phyloP scores from a whole-genome alignment of 2,329 filamentous ascomycete genomes.

The Beauveria bassiana region DNA sequence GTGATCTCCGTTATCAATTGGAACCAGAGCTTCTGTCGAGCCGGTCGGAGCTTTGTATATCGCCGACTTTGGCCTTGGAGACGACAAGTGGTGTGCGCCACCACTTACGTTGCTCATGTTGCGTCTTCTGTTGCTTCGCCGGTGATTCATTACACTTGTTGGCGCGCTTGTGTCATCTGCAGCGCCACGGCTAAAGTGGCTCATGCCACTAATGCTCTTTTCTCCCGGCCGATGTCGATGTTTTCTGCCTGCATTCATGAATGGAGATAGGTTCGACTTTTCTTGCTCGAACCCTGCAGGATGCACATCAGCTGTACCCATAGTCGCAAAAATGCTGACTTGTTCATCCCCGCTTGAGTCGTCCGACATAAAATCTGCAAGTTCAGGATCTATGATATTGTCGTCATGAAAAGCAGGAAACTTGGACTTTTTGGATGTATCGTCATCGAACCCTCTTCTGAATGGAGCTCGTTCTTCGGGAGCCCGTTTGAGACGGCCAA shows the following conservation, averaged over 20 bases:
- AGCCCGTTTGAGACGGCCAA: constrained; percentile 64
- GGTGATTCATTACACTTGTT: constrained; percentile 48
- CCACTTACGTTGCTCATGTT: constrained; percentile 76
- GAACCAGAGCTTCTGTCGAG: constrained; percentile 43
- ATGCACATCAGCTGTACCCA: constrained; percentile 58
- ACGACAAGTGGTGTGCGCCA: constrained; percentile 54
- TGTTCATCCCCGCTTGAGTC: constrained; percentile 91
- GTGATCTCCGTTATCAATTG: constrained; percentile 37
- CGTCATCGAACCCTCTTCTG: constrained; percentile 62
- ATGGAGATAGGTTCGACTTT: constrained; percentile 61
- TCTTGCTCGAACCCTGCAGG: constrained; percentile 67
- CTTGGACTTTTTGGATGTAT: constrained; percentile 54
- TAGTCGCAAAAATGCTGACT: constrained; percentile 72
- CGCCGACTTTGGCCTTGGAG: constrained; percentile 57
- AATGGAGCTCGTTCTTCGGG: constrained; percentile 83
- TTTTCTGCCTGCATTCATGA: constrained; percentile 67
- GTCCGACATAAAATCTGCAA: constrained; percentile 93
- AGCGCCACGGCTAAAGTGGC: constrained; percentile 57
- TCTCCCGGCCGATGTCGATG: constrained; percentile 67
- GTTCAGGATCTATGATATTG: constrained; percentile 94
- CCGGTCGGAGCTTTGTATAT: constrained; percentile 48
- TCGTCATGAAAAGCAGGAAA: constrained; percentile 95
- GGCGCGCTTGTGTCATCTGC: constrained; percentile 55
- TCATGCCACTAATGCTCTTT: constrained; percentile 65
- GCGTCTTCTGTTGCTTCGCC: constrained; percentile 60